Conservation (phyloP, 2,329 filamentous ascomycete genomes). For the Cordyceps cateniannulata region DNA sequence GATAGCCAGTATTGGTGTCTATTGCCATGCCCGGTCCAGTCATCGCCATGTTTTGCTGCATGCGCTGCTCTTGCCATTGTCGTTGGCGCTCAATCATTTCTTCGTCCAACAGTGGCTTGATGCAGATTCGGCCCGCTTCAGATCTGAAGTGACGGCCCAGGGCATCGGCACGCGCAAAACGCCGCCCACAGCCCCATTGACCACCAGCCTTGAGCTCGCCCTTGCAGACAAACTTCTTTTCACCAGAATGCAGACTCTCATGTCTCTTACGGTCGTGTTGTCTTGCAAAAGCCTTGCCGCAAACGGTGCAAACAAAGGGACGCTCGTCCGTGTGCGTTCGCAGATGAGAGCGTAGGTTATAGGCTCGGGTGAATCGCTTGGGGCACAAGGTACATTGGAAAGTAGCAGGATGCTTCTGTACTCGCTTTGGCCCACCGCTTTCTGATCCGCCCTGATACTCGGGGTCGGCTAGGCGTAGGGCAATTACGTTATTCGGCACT, state of each 20-base stretch:
- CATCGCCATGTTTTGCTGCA: conserved; percentile 57
- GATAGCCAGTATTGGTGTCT: conserved; percentile 53
- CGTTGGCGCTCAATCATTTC: conserved; percentile 79
- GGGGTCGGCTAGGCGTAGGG: conserved; percentile 85
- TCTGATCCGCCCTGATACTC: conserved; percentile 65
- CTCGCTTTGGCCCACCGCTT: conserved; percentile 63
- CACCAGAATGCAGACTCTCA: conserved; percentile 89
- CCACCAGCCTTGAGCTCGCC: conserved; percentile 78
- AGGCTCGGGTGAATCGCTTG: conserved; percentile 92
- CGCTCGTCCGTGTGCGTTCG: conserved; percentile 96
- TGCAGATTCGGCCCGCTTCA: conserved; percentile 91
- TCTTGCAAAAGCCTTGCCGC: conserved; percentile 92
- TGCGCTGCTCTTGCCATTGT: conserved; percentile 64
- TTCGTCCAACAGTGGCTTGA: conserved; percentile 94
- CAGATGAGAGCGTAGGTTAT: conserved; percentile 91
- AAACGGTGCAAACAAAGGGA: conserved; percentile 94
- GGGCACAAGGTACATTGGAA: conserved; percentile 93
- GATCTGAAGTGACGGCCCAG: conserved; percentile 91
- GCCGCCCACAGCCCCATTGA: conserved; percentile 86
- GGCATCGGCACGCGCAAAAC: conserved; percentile 92
- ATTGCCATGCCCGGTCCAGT: conserved; percentile 49
- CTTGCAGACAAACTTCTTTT: conserved; percentile 98
- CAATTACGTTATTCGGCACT: conserved; percentile 61
- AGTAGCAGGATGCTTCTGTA: conserved; percentile 94
- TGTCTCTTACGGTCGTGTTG: conserved; percentile 97